phyloP scores from a whole-genome alignment of 2,329 filamentous ascomycete species.

The Didymosphaeria variabile region DNA sequence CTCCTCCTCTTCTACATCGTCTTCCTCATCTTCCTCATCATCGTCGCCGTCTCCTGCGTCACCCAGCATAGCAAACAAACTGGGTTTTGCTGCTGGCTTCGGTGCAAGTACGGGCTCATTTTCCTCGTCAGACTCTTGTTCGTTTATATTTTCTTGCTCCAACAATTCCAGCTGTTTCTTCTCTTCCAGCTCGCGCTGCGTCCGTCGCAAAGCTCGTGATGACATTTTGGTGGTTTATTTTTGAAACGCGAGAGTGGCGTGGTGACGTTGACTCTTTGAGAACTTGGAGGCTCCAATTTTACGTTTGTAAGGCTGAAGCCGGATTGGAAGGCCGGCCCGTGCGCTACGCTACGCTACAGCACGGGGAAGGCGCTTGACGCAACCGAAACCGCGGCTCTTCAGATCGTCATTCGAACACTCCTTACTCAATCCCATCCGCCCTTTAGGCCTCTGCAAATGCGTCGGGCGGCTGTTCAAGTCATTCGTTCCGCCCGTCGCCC shows the following conservation, averaged over 20 bases:
- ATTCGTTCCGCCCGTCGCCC: conserved; percentile 74
- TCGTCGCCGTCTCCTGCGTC: conserved; percentile 52
- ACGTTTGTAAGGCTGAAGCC: conserved; percentile 15
- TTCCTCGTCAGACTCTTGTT: conserved; percentile 52
- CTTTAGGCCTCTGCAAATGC: conserved; percentile 64
- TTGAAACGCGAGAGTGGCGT: conserved; percentile 16
- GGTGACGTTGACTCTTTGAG: conserved; percentile 7
- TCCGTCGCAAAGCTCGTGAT: conserved; percentile 70
- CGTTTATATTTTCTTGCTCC: conserved; percentile 45
- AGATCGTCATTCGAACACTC: neutral
- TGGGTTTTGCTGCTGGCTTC: conserved; percentile 47
- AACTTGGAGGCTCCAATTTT: conserved; percentile 1
- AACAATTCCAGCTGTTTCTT: conserved; percentile 57
- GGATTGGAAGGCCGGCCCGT: conserved; percentile 2
- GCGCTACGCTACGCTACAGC: conserved; percentile 4
- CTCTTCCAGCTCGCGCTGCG: conserved; percentile 69
- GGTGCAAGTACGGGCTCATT: conserved; percentile 19
- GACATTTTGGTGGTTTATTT: conserved; percentile 60
- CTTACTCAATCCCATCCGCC: neutral
- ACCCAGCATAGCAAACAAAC: conserved; percentile 58
- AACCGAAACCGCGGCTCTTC: conserved; percentile 16
- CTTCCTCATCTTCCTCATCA: conserved; percentile 48
- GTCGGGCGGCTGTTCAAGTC: conserved; percentile 74
- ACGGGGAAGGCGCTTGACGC: conserved; percentile 1
- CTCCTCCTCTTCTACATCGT: conserved; percentile 40